These are phyloP conservation scores for Dryadomyces quercus-mongolicae DNA, from an alignment of 2,329 filamentous ascomycete genomes.

Conservation along the genomic window DNA sequence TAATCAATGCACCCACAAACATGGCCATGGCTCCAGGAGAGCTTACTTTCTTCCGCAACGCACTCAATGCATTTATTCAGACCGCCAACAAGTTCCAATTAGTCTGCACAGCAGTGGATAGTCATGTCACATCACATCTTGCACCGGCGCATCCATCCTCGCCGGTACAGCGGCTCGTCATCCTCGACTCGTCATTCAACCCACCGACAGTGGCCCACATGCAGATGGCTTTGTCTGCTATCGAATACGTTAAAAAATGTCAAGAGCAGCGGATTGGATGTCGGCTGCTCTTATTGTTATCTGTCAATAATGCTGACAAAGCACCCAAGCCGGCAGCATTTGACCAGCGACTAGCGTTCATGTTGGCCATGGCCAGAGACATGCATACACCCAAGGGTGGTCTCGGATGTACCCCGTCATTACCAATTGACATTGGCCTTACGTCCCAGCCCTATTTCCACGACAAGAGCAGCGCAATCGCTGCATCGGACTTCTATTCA, in stretches of 20 bases:
- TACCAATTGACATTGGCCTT: constrained; percentile 52
- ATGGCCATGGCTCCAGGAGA: constrained; percentile 6
- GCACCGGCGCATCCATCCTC: not conserved
- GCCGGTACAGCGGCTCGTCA: constrained; percentile 26
- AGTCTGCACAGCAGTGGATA: constrained; percentile 26
- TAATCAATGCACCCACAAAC: not conserved
- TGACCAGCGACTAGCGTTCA: constrained; percentile 55
- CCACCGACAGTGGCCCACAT: constrained; percentile 52
- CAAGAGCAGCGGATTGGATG: constrained; percentile 9
- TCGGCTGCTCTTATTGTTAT: constrained; percentile 45
- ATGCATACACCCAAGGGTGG: constrained; percentile 18
- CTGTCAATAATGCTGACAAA: constrained; percentile 56
- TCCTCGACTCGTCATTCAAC: constrained; percentile 59
- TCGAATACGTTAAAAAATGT: constrained; percentile 14
- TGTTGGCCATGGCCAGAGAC: constrained; percentile 55
- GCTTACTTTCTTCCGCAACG: constrained; percentile 28
- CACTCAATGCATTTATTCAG: constrained; percentile 30
- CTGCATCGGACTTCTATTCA: constrained; percentile 28
- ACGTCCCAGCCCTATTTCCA: constrained; percentile 64
- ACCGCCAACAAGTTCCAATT: constrained; percentile 31
- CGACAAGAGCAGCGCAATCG: constrained; percentile 54
- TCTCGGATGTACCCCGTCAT: constrained; percentile 12
- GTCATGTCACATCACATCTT: constrained; percentile 5
- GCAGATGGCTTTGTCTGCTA: constrained; percentile 40
- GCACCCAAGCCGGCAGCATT: constrained; percentile 55